Percentiles rank a stretch among this genome's conserved stretches.
Evolutionary conservation across 768 basidiomycete genomes (phyloP).

Genomic region (Gelatoporia subvermispora): DNA sequence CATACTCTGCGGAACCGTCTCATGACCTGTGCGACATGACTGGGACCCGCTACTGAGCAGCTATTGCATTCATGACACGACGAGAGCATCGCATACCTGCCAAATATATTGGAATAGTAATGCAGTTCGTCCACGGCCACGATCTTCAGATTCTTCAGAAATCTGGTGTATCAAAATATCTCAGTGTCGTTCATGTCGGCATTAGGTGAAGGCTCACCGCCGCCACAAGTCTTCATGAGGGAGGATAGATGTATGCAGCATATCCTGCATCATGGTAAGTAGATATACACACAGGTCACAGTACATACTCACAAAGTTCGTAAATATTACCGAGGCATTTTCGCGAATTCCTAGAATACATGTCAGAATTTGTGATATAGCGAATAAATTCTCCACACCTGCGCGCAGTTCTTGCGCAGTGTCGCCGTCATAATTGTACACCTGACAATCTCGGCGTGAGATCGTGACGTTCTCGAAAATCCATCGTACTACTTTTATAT

Average conservation of each 20-base stretch:
- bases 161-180: slow-evolving; percentile 37
- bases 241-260: slow-evolving; percentile 78
- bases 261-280: slow-evolving; percentile 48
- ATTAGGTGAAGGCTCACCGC: slow-evolving; percentile 32
- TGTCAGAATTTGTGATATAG: not conserved
- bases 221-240: slow-evolving; percentile 85
- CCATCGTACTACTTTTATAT: slow-evolving; percentile 39
- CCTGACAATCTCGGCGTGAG: slow-evolving; percentile 25
- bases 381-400: slow-evolving; percentile 31
- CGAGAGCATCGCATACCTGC: slow-evolving; percentile 46
- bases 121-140: slow-evolving; percentile 85
- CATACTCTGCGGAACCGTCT: slow-evolving; percentile 73
- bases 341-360: slow-evolving; percentile 55
- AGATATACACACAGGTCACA: slow-evolving; percentile 3
- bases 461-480: not conserved
- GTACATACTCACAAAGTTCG: slow-evolving; percentile 66
- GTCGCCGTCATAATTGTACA: slow-evolving; percentile 86
- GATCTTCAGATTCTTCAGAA: slow-evolving; percentile 71
- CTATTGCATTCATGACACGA: not conserved
- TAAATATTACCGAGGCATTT: slow-evolving; percentile 76
- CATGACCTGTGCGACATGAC: slow-evolving; percentile 78
- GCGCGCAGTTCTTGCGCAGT: slow-evolving; percentile 66
- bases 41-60: slow-evolving; percentile 20
- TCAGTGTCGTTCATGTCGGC: slow-evolving; percentile 2
- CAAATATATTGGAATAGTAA: slow-evolving; percentile 77